These are phyloP conservation scores for Gossypium herbaceum DNA, from an alignment of 345 rosid genomes.

Conservation along the genomic window DNA sequence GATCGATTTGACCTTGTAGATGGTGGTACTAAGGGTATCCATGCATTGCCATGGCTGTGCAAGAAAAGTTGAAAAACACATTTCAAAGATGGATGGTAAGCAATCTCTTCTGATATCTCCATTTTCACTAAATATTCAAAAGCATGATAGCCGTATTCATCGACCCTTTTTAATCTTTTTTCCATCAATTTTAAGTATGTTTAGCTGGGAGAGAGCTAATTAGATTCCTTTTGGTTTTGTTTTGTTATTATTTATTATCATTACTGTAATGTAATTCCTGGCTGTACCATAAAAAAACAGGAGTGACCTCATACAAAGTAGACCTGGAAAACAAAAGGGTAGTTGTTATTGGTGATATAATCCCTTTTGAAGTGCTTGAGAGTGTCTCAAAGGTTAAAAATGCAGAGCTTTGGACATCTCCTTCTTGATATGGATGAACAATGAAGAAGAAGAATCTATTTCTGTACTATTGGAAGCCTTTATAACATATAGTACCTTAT, in stretches of 20 bases:
- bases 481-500: background rate
- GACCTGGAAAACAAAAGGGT: constrained; percentile 90
- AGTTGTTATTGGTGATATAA: constrained; percentile 75
- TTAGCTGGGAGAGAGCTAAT: background rate
- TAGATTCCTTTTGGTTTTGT: background rate
- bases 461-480: background rate
- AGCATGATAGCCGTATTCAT: background rate
- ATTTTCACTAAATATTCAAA: background rate
- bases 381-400: constrained; percentile 79
- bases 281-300: constrained; percentile 30
- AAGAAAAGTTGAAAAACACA: constrained; percentile 82
- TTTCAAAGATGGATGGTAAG: constrained; percentile 77
- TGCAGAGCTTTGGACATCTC: constrained; percentile 71
- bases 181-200: background rate
- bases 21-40: constrained; percentile 79
- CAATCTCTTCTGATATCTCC: background rate
- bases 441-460: background rate
- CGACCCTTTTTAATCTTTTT: background rate
- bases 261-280: background rate
- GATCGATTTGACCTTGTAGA: constrained; percentile 34
- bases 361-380: constrained; percentile 65
- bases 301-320: constrained; percentile 85
- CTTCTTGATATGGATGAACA: constrained; percentile 3
- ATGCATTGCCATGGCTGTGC: constrained; percentile 96
- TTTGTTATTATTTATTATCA: background rate